Evolutionary conservation across 768 basidiomycete genomes (phyloP), one percentile per base, ranked within the genome.

Genomic region (Holtermannia corniformis): DNA sequence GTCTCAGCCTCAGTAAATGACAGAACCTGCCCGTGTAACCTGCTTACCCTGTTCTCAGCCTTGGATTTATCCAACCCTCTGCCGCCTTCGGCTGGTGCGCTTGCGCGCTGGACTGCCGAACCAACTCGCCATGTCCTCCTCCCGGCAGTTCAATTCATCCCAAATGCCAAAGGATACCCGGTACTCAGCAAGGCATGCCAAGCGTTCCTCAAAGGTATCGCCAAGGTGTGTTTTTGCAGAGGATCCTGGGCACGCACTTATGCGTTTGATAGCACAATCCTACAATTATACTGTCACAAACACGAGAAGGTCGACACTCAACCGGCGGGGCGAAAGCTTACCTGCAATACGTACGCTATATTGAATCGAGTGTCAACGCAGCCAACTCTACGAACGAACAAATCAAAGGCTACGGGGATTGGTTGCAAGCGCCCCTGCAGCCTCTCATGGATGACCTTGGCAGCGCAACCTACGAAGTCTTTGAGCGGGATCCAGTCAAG

Each of bases 381-480:
- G 44, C 62, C 19, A 37, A 49, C 3, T 42, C 59, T 1, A 28
- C 42, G 25, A 26, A 51, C 12, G 52, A 41, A 1, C 51, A 44
- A 3, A 49, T 44, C 55, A 22, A 20, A 4, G 62, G 62, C 4
- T 99, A 97, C 72, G 87, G 88, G 66, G 95, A 97, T 71, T 95
- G 83, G 73, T 75, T 99, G 19, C 95, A 97, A 71, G 87, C 90
- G 3, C 95, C 95, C 1, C 73, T 97, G 49, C 92, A 95, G 79
- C 95, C 95, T 21, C 73, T 99, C 63, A 93, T 93, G 91, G 93
- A 99, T 65, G 92, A 99, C 73, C 74, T 99, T 51, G 88, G 87
- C 66, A 92, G 89, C 62, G 80, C 85, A 59, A 96, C 91, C 11
- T 99, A 99, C 72, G 90, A 97, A 68, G 90, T 88, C 2, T 99